A percentile compares a stretch with the other conserved stretches of the same genome.
phyloP scores from a whole-genome alignment of 2,329 filamentous ascomycete species.

The Pyrenophora tritici-repentis region DNA sequence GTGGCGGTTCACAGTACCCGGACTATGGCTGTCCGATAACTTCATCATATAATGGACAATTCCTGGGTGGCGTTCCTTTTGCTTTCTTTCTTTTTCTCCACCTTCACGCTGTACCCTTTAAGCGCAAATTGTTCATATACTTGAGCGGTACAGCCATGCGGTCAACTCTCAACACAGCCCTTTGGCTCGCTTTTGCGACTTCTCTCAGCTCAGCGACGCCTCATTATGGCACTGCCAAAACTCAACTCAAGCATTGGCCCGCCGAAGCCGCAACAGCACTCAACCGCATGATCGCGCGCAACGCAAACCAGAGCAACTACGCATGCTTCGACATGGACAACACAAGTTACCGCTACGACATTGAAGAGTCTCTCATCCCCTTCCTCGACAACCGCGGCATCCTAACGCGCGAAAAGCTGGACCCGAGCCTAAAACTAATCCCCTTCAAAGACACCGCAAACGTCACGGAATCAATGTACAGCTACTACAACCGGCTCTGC shows the following conservation, averaged over 20 bases:
- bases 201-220: constrained; percentile 15
- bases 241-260: constrained; percentile 34
- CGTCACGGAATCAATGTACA: constrained; percentile 38
- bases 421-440: constrained; percentile 36
- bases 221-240: constrained; percentile 21
- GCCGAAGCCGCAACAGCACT: constrained; percentile 32
- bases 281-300: constrained; percentile 34
- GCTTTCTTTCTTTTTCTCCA: too few relatives aligned
- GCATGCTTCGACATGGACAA: constrained; percentile 43
- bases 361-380: constrained; percentile 37
- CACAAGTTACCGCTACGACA: constrained; percentile 37
- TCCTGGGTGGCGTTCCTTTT: too few relatives aligned
- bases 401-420: constrained; percentile 36
- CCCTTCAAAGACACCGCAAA: constrained; percentile 42
- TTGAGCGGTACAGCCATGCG: constrained; percentile 1
- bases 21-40: too few relatives aligned
- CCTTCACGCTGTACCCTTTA: too few relatives aligned
- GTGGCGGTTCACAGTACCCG: too few relatives aligned
- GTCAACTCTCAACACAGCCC: constrained; percentile 20
- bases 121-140: too few relatives aligned
- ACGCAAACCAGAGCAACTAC: constrained; percentile 40
- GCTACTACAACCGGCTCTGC: constrained; percentile 39
- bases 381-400: constrained; percentile 40
- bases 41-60: too few relatives aligned
- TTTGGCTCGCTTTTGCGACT: constrained; percentile 25